Evolutionary conservation across 75 land plant genomes (phyloP).

Genomic region (Pinus tabuliformis): DNA sequence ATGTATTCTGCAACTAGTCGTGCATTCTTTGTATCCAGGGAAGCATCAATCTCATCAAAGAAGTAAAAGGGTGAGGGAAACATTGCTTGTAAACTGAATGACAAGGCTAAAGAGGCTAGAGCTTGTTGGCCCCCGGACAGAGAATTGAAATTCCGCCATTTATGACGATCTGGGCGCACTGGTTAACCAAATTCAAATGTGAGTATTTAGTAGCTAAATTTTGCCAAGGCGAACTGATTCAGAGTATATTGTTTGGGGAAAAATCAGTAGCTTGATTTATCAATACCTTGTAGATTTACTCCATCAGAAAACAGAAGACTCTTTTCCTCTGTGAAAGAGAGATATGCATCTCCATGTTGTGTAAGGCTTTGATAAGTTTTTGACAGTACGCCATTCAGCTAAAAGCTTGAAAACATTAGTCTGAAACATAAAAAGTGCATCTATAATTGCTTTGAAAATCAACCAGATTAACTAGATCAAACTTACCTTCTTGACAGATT

Average conservation of each 20-base stretch:
- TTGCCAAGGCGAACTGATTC: background rate
- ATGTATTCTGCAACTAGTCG: constrained; percentile 23
- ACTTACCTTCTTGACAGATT: constrained; percentile 18
- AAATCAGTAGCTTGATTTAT: background rate
- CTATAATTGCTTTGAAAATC: background rate
- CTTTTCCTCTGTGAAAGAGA: constrained; percentile 28
- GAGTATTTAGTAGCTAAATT: background rate
- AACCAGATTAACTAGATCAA: background rate
- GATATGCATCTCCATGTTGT: constrained; percentile 31
- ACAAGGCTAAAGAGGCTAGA: constrained; percentile 22
- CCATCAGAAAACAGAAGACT: constrained; percentile 23
- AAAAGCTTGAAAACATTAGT: background rate
- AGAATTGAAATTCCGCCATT: constrained; percentile 21
- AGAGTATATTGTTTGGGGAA: background rate
- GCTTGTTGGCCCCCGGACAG: constrained; percentile 31
- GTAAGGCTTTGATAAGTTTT: constrained; percentile 18
- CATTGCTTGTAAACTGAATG: constrained; percentile 19
- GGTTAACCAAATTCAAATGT: background rate
- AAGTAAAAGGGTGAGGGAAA: constrained; percentile 30
- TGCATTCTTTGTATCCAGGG: constrained; percentile 27
- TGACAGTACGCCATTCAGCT: constrained; percentile 18
- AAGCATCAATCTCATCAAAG: constrained; percentile 32
- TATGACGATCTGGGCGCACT: constrained; percentile 28
- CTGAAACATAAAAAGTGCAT: background rate
- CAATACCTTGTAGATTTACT: constrained; percentile 27